Conservation (phyloP, 306 rosid genomes). For the Carpinus fangiana region DNA sequence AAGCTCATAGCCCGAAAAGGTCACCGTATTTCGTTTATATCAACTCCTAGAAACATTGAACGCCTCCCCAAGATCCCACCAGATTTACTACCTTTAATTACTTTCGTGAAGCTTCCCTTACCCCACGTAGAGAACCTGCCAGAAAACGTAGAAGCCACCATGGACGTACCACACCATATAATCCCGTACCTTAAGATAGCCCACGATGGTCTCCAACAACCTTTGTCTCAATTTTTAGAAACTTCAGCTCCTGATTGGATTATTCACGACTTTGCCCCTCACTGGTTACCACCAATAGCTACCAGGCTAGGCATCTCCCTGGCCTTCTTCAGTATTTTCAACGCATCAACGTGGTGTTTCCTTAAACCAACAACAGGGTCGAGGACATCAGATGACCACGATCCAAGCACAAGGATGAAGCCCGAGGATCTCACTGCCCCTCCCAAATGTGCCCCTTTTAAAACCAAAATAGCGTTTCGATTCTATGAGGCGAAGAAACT, state of each 20-base stretch:
- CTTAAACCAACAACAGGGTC: not conserved
- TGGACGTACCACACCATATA: slow-evolving; percentile 42
- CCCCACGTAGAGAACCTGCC: slow-evolving; percentile 40
- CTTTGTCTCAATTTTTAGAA: slow-evolving; percentile 31
- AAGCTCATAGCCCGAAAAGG: slow-evolving; percentile 60
- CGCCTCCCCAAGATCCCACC: slow-evolving; percentile 55
- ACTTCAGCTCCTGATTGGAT: slow-evolving; percentile 51
- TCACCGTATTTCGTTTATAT: slow-evolving; percentile 42
- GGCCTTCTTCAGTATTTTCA: slow-evolving; percentile 43
- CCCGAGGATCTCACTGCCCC: slow-evolving; percentile 19
- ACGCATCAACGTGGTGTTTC: not conserved
- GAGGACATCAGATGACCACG: not conserved
- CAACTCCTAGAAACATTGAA: slow-evolving; percentile 55
- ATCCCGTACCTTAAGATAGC: slow-evolving; percentile 46
- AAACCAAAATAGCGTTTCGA: slow-evolving; percentile 11
- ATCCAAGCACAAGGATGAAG: not conserved
- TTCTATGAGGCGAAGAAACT: slow-evolving; percentile 13
- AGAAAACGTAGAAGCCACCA: slow-evolving; percentile 45
- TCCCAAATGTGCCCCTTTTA: slow-evolving; percentile 35
- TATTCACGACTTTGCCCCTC: slow-evolving; percentile 45
- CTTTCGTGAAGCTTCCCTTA: slow-evolving; percentile 44
- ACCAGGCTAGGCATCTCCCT: slow-evolving; percentile 6
- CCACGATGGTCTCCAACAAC: slow-evolving; percentile 39
- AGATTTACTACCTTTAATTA: slow-evolving; percentile 26
- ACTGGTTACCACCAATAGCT: slow-evolving; percentile 28